phyloP scores from a whole-genome alignment of 2,329 filamentous ascomycete species.

The Fusarium sp. region DNA sequence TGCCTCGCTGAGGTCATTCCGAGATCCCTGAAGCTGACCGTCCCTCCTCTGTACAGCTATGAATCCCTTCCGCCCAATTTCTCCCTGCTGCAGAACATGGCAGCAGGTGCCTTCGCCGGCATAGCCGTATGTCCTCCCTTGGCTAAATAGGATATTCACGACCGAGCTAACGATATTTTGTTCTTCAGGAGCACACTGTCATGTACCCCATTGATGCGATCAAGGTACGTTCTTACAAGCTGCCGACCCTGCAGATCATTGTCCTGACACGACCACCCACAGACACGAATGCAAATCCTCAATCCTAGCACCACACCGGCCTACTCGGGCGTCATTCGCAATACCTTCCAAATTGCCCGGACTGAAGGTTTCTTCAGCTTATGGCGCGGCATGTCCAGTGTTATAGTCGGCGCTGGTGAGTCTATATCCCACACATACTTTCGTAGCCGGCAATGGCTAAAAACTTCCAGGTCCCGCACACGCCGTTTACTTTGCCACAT shows the following conservation, averaged over 20 bases:
- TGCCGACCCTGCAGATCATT: slow-evolving; percentile 5
- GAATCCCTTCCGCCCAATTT: slow-evolving; percentile 95
- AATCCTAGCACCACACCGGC: slow-evolving; percentile 84
- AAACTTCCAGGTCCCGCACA: slow-evolving; percentile 84
- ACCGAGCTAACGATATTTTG: slow-evolving; percentile 31
- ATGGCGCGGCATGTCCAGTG: slow-evolving; percentile 97
- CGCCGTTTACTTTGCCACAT: slow-evolving; percentile 98
- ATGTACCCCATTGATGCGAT: slow-evolving; percentile 99
- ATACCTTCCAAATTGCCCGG: slow-evolving; percentile 90
- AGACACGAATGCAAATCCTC: slow-evolving; percentile 99
- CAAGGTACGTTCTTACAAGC: slow-evolving; percentile 72
- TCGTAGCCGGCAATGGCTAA: slow-evolving; percentile 18
- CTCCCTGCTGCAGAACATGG: slow-evolving; percentile 93
- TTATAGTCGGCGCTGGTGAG: slow-evolving; percentile 92
- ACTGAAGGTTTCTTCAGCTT: slow-evolving; percentile 91
- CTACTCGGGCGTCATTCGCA: slow-evolving; percentile 91
- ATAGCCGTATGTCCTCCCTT: slow-evolving; percentile 77
- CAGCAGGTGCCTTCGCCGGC: slow-evolving; percentile 94
- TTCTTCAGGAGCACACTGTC: slow-evolving; percentile 87
- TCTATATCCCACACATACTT: slow-evolving; percentile 36
- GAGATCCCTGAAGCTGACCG: slow-evolving; percentile 10
- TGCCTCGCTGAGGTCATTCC: neutral
- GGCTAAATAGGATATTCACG: neutral
- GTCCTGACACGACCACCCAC: slow-evolving; percentile 35
- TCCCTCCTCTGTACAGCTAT: slow-evolving; percentile 68